Evolutionary conservation across 2,329 filamentous ascomycete species (phyloP), one percentile per base, ranked within the genome.

Genomic region (Diaporthe longicolla): DNA sequence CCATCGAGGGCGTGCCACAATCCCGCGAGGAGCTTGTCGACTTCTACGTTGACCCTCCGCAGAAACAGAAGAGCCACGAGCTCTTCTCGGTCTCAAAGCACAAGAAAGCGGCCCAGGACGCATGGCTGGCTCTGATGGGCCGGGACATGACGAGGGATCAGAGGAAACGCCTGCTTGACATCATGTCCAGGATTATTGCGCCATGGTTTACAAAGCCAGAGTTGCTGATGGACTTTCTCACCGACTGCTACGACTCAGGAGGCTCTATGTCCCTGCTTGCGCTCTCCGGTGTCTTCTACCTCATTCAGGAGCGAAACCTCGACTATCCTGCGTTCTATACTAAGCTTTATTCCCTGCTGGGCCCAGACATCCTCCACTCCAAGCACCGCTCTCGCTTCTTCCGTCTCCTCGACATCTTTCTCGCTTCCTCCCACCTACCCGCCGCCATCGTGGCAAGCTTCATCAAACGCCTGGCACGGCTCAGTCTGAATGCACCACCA

Each of bases 331-430:
- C 92, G 43, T 99, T 99, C 85, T 99, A 97, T 84, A 85, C 89
- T 70, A 98, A 98, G 82, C 91, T 99, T 3, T 99, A 99, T 85
- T 97, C 95, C 13, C 89, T 99, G 1, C 89, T 99, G 4, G 94
- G 98, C 83, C 89, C 92, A 50, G 91, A 94, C 65, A 89, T 98
- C 11, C 87, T 99, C 61, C 95, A 99, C 85, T 98, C 95, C 26
- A 98, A 97, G 83, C 93, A 99, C 85, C 92, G 97, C 69, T 97
- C 95, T 26, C 92, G 93, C 73, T 98, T 99, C 85, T 97, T 99
- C 85, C 93, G 97, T 68, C 88, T 98, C 21, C 86, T 99, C 73
- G 95, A 98, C 79, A 95, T 93, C 4, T 99, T 98, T 84, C 89
- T 99, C 78, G 89, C 89, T 6, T 98, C 96, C 0, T 95, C 95